These are phyloP conservation scores for Aspergillus baeticus DNA, from an alignment of 495 filamentous ascomycete species.

Conservation along the genomic window DNA sequence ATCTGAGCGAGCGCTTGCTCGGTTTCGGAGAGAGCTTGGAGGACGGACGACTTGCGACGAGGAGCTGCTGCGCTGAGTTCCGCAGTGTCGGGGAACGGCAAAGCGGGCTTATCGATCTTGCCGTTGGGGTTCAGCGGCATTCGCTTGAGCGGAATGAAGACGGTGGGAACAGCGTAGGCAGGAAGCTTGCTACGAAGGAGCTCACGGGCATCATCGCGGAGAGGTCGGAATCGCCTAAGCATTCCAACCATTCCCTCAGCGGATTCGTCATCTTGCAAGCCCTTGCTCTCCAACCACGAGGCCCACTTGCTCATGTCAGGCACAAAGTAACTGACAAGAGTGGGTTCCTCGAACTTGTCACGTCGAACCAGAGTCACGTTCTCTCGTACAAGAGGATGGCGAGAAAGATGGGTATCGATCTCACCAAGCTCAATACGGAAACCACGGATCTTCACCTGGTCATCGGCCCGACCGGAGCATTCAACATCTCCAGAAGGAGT, in stretches of 20 bases:
- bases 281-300: constrained; percentile 59
- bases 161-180: constrained; percentile 74
- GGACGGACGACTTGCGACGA: constrained; percentile 33
- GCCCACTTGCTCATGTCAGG: constrained; percentile 75
- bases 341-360: constrained; percentile 89
- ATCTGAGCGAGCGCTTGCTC: constrained; percentile 65
- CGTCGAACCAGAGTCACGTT: constrained; percentile 84
- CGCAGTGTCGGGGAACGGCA: constrained; percentile 85
- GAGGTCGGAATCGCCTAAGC: constrained; percentile 60
- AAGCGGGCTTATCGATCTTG: constrained; percentile 85
- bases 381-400: constrained; percentile 77
- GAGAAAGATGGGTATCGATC: constrained; percentile 81
- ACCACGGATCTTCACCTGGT: constrained; percentile 93
- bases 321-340: constrained; percentile 86
- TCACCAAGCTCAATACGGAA: constrained; percentile 95
- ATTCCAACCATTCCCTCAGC: constrained; percentile 57
- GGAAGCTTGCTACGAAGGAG: constrained; percentile 76
- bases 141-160: constrained; percentile 75
- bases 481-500: constrained; percentile 71
- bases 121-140: constrained; percentile 93
- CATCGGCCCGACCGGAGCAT: constrained; percentile 76
- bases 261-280: constrained; percentile 46
- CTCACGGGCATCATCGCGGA: constrained; percentile 73
- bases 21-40: constrained; percentile 55
- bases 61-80: constrained; percentile 48